Evolutionary conservation across 202 grass and related monocot species (phyloP).

Genomic region (Elaeis oleifera): DNA sequence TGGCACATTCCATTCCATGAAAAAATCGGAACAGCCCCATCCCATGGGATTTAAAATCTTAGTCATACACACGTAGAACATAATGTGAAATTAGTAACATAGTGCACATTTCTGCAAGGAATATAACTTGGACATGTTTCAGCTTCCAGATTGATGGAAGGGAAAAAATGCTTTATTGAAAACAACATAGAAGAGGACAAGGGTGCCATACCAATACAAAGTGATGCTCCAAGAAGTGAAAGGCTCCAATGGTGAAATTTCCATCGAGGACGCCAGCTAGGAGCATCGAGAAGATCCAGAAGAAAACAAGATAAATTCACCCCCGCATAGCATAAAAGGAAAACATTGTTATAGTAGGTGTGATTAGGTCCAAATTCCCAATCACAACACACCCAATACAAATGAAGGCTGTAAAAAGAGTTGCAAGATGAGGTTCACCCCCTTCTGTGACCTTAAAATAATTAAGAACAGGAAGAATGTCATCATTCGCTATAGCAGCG

Average conservation of each 20-base stretch:
- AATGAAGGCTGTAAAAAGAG: constrained; percentile 85
- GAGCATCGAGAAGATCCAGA: constrained; percentile 92
- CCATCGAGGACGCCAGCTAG: constrained; percentile 98
- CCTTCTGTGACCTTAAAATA: constrained; percentile 96
- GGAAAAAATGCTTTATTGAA: too few relatives aligned
- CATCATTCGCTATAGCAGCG: constrained; percentile 94
- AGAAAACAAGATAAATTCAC: constrained; percentile 98
- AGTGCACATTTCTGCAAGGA: too few relatives aligned
- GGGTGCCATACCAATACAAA: constrained; percentile 71
- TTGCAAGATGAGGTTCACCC: constrained; percentile 66
- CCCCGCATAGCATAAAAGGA: constrained; percentile 89
- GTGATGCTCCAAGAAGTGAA: constrained; percentile 83
- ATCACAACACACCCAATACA: constrained; percentile 88
- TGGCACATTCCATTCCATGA: too few relatives aligned
- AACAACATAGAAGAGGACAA: not conserved
- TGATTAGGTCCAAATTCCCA: constrained; percentile 95
- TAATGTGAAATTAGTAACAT: too few relatives aligned
- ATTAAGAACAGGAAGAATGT: constrained; percentile 91
- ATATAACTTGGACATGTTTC: too few relatives aligned
- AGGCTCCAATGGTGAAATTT: constrained; percentile 99
- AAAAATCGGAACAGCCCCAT: too few relatives aligned
- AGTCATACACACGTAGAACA: too few relatives aligned
- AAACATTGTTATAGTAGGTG: constrained; percentile 99
- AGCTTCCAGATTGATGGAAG: too few relatives aligned
- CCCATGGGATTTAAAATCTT: too few relatives aligned